phyloP scores from a whole-genome alignment of 345 rosid species.

The Sisymbrium altissimum region DNA sequence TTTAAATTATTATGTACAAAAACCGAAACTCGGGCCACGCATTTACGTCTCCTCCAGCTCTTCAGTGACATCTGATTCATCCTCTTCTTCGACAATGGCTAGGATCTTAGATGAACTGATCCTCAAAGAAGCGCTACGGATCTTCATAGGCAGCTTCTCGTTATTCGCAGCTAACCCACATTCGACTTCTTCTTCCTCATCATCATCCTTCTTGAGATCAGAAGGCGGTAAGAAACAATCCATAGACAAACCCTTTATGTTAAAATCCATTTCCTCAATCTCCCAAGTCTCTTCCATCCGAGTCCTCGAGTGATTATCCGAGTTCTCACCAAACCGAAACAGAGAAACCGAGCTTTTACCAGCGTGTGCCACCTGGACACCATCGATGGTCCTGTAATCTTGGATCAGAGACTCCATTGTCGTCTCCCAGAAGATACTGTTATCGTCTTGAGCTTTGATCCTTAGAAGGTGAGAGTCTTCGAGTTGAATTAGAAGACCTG shows the following conservation, averaged over 20 bases:
- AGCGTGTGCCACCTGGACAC: conserved; percentile 73
- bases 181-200: conserved; percentile 49
- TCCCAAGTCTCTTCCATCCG: conserved; percentile 90
- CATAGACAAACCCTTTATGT: conserved; percentile 77
- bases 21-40: conserved; percentile 1
- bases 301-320: conserved; percentile 68
- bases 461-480: conserved; percentile 81
- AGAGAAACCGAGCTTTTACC: conserved; percentile 71
- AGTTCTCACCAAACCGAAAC: conserved; percentile 59
- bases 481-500: conserved; percentile 69
- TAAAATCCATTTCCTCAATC: conserved; percentile 91
- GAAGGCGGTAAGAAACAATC: conserved; percentile 93
- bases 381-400: conserved; percentile 74
- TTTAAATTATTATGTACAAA: conserved; percentile 33
- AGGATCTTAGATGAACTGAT: conserved; percentile 58
- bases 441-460: conserved; percentile 50
- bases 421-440: conserved; percentile 84
- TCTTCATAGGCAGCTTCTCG: conserved; percentile 42
- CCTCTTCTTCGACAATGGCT: conserved; percentile 54
- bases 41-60: conserved; percentile 32
- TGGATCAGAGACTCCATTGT: conserved; percentile 75
- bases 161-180: conserved; percentile 34
- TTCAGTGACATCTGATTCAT: conserved; percentile 36
- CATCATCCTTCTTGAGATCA: conserved; percentile 74
- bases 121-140: conserved; percentile 46